phyloP scores from a whole-genome alignment of 768 basidiomycete genomes.

The Podaxis mareebaensis region DNA sequence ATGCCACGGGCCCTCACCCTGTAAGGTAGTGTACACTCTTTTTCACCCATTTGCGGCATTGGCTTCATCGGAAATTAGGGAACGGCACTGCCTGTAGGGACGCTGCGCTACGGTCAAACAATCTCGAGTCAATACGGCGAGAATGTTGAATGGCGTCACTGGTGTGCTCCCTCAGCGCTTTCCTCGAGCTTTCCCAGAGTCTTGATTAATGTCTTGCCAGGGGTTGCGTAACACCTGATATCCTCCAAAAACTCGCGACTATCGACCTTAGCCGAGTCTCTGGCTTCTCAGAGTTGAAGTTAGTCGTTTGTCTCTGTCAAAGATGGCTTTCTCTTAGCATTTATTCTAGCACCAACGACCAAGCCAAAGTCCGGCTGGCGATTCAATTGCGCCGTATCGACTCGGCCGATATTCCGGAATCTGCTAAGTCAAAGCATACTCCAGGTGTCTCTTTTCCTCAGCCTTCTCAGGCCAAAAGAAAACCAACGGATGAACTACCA shows the following conservation, averaged over 20 bases:
- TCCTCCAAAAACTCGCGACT: constrained; percentile 50
- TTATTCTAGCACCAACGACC: constrained; percentile 52
- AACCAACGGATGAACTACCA: not conserved
- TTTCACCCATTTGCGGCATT: not conserved
- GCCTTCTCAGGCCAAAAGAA: constrained; percentile 16
- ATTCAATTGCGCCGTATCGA: constrained; percentile 55
- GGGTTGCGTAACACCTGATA: constrained; percentile 70
- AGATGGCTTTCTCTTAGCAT: not conserved
- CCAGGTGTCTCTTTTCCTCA: constrained; percentile 16
- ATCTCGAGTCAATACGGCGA: constrained; percentile 50
- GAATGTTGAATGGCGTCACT: constrained; percentile 75
- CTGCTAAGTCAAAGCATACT: constrained; percentile 30
- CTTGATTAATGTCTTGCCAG: constrained; percentile 32
- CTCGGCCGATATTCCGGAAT: constrained; percentile 53
- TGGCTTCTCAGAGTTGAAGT: constrained; percentile 59
- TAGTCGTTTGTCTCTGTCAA: constrained; percentile 19
- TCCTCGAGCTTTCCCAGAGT: not conserved
- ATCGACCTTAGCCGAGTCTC: constrained; percentile 40
- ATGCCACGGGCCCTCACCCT: constrained; percentile 65
- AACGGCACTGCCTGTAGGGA: constrained; percentile 54
- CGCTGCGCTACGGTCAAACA: constrained; percentile 65
- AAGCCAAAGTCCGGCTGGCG: constrained; percentile 61
- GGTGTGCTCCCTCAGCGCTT: constrained; percentile 41
- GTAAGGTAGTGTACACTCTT: constrained; percentile 36
- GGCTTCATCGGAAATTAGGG: constrained; percentile 22